Evolutionary conservation across 2,329 filamentous ascomycete genomes (phyloP), one percentile per base, ranked within the genome.

Genomic region (Claviceps sorghi): DNA sequence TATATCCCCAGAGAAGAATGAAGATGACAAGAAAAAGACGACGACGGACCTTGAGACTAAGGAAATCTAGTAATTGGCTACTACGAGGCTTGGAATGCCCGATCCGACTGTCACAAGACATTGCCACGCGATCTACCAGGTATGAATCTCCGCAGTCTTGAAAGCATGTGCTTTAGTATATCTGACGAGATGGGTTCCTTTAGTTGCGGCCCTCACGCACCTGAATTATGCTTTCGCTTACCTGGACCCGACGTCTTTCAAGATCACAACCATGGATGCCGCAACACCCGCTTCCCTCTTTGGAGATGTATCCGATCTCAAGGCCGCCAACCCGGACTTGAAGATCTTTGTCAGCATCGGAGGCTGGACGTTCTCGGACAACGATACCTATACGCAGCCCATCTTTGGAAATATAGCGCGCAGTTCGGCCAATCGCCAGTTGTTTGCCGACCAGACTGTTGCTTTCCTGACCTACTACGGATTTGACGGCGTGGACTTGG

Each of bases 401-500:
- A 19, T 55, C 2, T 70, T 68, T 60, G 58, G 59, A 1, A 53
- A 67, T 32, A 64, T 73, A 13, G 48, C 62, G 13, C 36, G 53
- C 21, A 36, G 42, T 40, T 4, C 30, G 7, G n/a, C 17, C 13
- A 44, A 51, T 2, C 49, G 49, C 9, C 2, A 66, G 0, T 57
- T 55, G 0, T 76, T 76, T 55, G 63, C 69, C 51, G 53, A 59
- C 1, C 66, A 62, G 0, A 55, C 73, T 0, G 52, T 67, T 2
- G 48, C 52, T 1, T 75, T 76, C 56, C 62, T 76, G 58, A 34
- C 57, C 1, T 65, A 60, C 7, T 73, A 72, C 56, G 62, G 62
- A 2, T 73, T 76, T 49, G 67, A 71, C 54, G 49, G 49, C 1
- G 41, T 46, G n/a, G 49, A 51, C 26, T 3, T 51, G 6, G 69